Evolutionary conservation across 768 basidiomycete genomes (phyloP).

Genomic region (Rhizopogon rudus): DNA sequence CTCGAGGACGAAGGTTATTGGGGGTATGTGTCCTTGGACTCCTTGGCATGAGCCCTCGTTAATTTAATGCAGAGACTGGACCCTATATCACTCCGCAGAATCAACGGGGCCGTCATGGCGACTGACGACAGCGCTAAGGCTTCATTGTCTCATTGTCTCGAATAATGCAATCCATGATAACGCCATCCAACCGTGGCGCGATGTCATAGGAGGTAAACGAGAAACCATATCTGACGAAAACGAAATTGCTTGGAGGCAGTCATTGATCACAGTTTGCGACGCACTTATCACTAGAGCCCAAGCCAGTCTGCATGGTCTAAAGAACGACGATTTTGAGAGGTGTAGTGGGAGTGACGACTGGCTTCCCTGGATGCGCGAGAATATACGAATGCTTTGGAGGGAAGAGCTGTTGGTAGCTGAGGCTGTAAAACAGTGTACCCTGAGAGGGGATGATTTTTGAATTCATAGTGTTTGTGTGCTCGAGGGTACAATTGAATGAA

Average conservation of each 20-base stretch:
- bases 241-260: constrained; percentile 42
- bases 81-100: constrained; percentile 53
- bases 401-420: constrained; percentile 54
- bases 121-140: constrained; percentile 63
- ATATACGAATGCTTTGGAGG: constrained; percentile 50
- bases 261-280: constrained; percentile 35
- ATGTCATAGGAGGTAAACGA: constrained; percentile 44
- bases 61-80: constrained; percentile 62
- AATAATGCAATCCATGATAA: constrained; percentile 19
- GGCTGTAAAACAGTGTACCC: constrained; percentile 41
- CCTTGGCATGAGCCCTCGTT: not conserved
- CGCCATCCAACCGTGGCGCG: constrained; percentile 45
- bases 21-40: constrained; percentile 49
- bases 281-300: constrained; percentile 30
- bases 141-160: constrained; percentile 48
- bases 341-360: constrained; percentile 14
- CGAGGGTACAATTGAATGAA: no score
- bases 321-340: not conserved
- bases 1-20: constrained; percentile 72
- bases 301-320: constrained; percentile 7
- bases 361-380: constrained; percentile 30
- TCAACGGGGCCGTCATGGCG: constrained; percentile 79
- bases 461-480: not conserved
- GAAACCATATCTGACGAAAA: constrained; percentile 43
- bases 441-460: constrained; percentile 45